Percentiles rank a stretch among this genome's conserved stretches.
These are phyloP conservation scores for Zopfia rhizophila DNA, from an alignment of 2,329 filamentous ascomycete species.

Conservation along the genomic window DNA sequence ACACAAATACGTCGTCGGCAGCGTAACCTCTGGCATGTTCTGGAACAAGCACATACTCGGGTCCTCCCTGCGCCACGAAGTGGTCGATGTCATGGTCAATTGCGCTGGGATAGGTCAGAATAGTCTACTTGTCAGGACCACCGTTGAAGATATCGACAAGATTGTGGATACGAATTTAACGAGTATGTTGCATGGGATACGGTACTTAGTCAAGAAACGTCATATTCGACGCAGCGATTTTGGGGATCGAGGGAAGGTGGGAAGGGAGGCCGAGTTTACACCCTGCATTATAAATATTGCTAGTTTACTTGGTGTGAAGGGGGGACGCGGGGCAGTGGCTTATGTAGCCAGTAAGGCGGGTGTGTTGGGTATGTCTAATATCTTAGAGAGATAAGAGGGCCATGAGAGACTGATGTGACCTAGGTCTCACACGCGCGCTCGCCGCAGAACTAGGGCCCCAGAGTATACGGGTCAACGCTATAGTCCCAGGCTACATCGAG, in stretches of 20 bases:
- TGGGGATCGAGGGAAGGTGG: conserved; percentile 39
- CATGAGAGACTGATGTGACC: background rate
- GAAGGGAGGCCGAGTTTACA: conserved; percentile 11
- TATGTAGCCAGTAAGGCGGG: conserved; percentile 87
- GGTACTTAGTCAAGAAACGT: conserved; percentile 56
- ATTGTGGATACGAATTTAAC: conserved; percentile 77
- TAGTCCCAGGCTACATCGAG: conserved; percentile 84
- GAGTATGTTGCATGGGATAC: conserved; percentile 72
- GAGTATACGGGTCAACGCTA: conserved; percentile 79
- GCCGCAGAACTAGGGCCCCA: conserved; percentile 69
- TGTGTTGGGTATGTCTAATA: conserved; percentile 67
- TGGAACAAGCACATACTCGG: conserved; percentile 28
- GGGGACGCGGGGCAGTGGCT: conserved; percentile 74
- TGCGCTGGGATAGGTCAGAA: conserved; percentile 79
- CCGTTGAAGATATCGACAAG: conserved; percentile 61
- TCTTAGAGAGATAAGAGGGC: background rate
- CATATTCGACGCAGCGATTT: conserved; percentile 52
- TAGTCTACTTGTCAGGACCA: conserved; percentile 69
- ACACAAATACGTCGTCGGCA: conserved; percentile 38
- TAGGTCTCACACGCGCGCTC: conserved; percentile 75
- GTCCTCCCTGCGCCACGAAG: conserved; percentile 11
- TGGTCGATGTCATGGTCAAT: conserved; percentile 73
- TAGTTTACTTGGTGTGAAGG: conserved; percentile 76
- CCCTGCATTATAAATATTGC: conserved; percentile 81
- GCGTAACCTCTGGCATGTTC: conserved; percentile 36